Evolutionary conservation across 2,329 filamentous ascomycete species (phyloP).

Genomic region (Epichloe baconii): DNA sequence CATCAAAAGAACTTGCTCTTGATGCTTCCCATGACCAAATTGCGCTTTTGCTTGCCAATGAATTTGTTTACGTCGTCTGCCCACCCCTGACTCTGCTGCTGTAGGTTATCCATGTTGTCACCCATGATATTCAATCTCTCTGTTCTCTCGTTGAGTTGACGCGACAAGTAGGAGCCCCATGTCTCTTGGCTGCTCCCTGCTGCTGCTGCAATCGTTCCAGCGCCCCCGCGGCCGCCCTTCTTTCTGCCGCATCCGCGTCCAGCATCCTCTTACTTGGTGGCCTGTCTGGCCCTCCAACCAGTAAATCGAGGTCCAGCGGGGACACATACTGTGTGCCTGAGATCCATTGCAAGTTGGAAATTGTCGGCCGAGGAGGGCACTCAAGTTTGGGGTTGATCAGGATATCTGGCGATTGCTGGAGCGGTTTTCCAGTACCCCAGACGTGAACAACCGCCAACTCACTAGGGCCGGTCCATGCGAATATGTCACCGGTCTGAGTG

Average conservation of each 20-base stretch:
- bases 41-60: slow-evolving; percentile 76
- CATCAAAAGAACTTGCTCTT: slow-evolving; percentile 42
- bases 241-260: slow-evolving; percentile 63
- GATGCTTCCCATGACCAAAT: slow-evolving; percentile 58
- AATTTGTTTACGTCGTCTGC: slow-evolving; percentile 81
- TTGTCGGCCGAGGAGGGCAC: slow-evolving; percentile 74
- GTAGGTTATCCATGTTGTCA: slow-evolving; percentile 72
- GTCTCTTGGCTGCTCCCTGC: slow-evolving; percentile 36
- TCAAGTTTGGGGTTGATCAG: slow-evolving; percentile 65
- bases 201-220: slow-evolving; percentile 14
- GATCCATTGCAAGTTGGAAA: slow-evolving; percentile 94
- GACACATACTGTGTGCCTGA: slow-evolving; percentile 87
- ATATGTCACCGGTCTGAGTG: slow-evolving; percentile 64
- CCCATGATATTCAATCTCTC: slow-evolving; percentile 74
- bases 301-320: slow-evolving; percentile 71
- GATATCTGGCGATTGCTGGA: slow-evolving; percentile 53
- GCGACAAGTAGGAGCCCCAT: slow-evolving; percentile 68
- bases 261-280: slow-evolving; percentile 83
- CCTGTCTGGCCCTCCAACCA: slow-evolving; percentile 80
- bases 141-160: slow-evolving; percentile 81
- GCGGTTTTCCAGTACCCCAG: slow-evolving; percentile 60
- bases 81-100: slow-evolving; percentile 71
- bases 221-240: slow-evolving; percentile 38
- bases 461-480: slow-evolving; percentile 80
- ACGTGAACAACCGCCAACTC: slow-evolving; percentile 74